phyloP scores from a whole-genome alignment of 2,329 filamentous ascomycete species.

The Arthrobotrys musiformis region DNA sequence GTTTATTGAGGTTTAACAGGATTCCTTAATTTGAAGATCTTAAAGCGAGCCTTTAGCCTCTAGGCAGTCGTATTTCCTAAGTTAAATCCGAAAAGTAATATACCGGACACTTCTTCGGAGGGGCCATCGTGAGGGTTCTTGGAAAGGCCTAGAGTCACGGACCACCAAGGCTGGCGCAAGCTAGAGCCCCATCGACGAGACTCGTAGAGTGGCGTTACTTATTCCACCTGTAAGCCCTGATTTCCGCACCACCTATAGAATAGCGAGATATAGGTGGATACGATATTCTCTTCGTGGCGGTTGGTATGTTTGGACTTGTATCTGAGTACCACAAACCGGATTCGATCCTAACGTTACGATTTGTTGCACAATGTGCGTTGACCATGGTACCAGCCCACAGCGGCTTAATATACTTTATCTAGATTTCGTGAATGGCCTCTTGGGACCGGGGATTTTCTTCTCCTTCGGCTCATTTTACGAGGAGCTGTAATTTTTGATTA shows the following conservation, averaged over 20 bases:
- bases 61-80: background rate
- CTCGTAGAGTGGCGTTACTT: constrained; percentile 29
- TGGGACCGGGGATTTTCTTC: constrained; percentile 1
- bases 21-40: background rate
- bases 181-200: constrained; percentile 13
- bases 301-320: background rate
- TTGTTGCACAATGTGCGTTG: constrained; percentile 53
- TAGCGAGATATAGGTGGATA: constrained; percentile 33
- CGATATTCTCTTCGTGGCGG: constrained; percentile 3
- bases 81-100: background rate
- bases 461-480: constrained; percentile 3
- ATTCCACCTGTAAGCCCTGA: constrained; percentile 19
- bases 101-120: background rate
- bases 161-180: background rate
- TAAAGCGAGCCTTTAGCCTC: background rate
- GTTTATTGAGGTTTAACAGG: constrained; percentile 1
- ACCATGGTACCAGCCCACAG: background rate
- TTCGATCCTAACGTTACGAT: background rate
- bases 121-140: background rate
- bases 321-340: background rate
- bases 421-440: background rate
- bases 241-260: constrained; percentile 45
- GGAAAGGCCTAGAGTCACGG: background rate
- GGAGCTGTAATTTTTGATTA: background rate
- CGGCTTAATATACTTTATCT: too few relatives aligned